Conservation (phyloP, 2,329 filamentous ascomycete species). For the Penicillium sp. region DNA sequence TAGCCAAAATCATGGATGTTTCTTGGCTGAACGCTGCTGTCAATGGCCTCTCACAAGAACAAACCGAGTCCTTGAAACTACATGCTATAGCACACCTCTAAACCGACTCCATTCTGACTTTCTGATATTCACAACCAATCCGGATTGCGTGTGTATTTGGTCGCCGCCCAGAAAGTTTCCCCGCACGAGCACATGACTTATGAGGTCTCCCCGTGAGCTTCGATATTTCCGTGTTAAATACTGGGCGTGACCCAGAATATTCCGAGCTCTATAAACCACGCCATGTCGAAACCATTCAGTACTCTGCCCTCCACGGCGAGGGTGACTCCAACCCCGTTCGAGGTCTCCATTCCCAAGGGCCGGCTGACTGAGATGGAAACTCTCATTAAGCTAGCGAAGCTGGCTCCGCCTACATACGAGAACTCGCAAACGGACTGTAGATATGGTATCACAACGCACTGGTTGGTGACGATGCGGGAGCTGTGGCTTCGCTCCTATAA, state of each 20-base stretch:
- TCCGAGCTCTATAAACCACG: not conserved
- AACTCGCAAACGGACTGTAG: conserved; percentile 42
- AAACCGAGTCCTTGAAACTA: not conserved
- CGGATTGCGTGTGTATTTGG: not conserved
- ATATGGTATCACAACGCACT: conserved; percentile 48
- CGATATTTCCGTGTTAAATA: not conserved
- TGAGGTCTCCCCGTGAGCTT: not conserved
- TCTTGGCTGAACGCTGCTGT: not conserved
- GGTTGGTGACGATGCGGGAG: conserved; percentile 42
- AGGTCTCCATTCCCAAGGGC: conserved; percentile 40
- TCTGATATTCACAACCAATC: not conserved
- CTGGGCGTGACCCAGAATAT: not conserved
- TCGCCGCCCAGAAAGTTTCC: not conserved
- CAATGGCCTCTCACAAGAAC: not conserved
- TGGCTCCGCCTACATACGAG: conserved; percentile 49
- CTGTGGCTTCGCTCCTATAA: conserved; percentile 46
- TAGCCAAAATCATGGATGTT: not conserved
- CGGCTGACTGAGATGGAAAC: conserved; percentile 46
- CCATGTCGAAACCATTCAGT: conserved; percentile 27
- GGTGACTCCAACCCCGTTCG: conserved; percentile 42
- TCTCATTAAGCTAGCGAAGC: conserved; percentile 46
- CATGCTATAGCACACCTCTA: not conserved
- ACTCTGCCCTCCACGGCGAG: conserved; percentile 36
- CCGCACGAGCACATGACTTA: not conserved
- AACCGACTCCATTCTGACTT: not conserved